phyloP scores from a whole-genome alignment of 352 stramenopile genomes.

The Pythium monospermum region DNA sequence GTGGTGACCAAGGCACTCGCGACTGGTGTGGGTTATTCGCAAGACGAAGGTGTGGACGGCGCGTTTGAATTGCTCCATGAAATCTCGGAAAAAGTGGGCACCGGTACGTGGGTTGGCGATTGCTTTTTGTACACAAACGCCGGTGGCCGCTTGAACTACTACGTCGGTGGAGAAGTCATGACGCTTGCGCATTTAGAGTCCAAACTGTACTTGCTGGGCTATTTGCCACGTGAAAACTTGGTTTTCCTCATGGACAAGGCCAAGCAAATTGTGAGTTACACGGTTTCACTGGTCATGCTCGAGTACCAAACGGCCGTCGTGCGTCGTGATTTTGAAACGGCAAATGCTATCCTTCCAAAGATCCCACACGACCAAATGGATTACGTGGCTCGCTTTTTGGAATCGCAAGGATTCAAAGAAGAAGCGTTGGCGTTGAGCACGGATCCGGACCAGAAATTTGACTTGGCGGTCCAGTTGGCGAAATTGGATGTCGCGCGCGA shows the following conservation, averaged over 20 bases:
- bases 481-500: constrained; percentile 93
- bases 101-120: constrained; percentile 98
- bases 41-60: constrained; percentile 95
- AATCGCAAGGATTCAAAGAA: constrained; percentile 99
- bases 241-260: constrained; percentile 99
- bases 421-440: constrained; percentile 92
- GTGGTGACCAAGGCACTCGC: constrained; percentile 86
- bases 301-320: constrained; percentile 99
- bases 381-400: constrained; percentile 91
- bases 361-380: constrained; percentile 91
- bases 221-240: constrained; percentile 97
- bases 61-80: constrained; percentile 98
- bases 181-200: constrained; percentile 95
- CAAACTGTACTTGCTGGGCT: constrained; percentile 97
- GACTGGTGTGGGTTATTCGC: constrained; percentile 75
- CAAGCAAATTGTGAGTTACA: constrained; percentile 91
- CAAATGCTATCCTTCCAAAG: constrained; percentile 94
- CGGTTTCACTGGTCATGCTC: constrained; percentile 93
- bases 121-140: constrained; percentile 99
- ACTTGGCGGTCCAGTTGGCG: constrained; percentile 95
- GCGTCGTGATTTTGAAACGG: constrained; percentile 96
- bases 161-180: constrained; percentile 99
- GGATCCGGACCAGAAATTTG: constrained; percentile 97
- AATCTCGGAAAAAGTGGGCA: constrained; percentile 94
- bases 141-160: constrained; percentile 95